A percentile compares a stretch with the other conserved stretches of the same genome.
These are phyloP conservation scores for Pseudogymnoascus sp. DNA, from an alignment of 2,329 filamentous ascomycete species.

Conservation along the genomic window DNA sequence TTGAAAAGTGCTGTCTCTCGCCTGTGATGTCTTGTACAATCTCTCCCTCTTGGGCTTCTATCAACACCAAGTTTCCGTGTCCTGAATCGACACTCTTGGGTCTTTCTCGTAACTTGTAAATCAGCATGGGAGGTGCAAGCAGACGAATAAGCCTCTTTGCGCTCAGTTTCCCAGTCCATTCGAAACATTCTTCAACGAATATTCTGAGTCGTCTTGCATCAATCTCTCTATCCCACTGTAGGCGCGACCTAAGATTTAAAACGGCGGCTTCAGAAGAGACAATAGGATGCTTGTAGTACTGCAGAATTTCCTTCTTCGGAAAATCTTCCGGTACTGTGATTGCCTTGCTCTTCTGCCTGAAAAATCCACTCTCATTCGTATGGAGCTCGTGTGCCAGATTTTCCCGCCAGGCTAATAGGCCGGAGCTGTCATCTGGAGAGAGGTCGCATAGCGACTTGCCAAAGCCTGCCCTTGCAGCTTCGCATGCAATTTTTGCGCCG, in stretches of 20 bases:
- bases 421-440: slow-evolving; percentile 49
- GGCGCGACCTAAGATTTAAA: slow-evolving; percentile 42
- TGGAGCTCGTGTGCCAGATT: slow-evolving; percentile 65
- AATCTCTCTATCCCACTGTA: slow-evolving; percentile 56
- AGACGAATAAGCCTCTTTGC: slow-evolving; percentile 79
- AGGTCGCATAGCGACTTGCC: slow-evolving; percentile 66
- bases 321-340: slow-evolving; percentile 73
- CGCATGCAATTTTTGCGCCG: slow-evolving; percentile 79
- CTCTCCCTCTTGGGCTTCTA: slow-evolving; percentile 40
- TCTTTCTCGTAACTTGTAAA: slow-evolving; percentile 45
- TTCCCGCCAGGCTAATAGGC: slow-evolving; percentile 62
- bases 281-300: slow-evolving; percentile 81
- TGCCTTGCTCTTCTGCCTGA: slow-evolving; percentile 66
- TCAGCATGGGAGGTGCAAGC: slow-evolving; percentile 67
- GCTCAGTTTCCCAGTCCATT: slow-evolving; percentile 72
- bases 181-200: slow-evolving; percentile 74
- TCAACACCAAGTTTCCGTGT: slow-evolving; percentile 29
- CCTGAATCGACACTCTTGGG: slow-evolving; percentile 33
- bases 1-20: slow-evolving; percentile 61
- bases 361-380: slow-evolving; percentile 77
- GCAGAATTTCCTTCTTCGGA: slow-evolving; percentile 68
- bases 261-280: slow-evolving; percentile 60
- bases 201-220: slow-evolving; percentile 60
- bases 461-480: slow-evolving; percentile 83
- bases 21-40: slow-evolving; percentile 61